Conservation (phyloP, 768 basidiomycete genomes). For the Dioszegia aurantiaca region DNA sequence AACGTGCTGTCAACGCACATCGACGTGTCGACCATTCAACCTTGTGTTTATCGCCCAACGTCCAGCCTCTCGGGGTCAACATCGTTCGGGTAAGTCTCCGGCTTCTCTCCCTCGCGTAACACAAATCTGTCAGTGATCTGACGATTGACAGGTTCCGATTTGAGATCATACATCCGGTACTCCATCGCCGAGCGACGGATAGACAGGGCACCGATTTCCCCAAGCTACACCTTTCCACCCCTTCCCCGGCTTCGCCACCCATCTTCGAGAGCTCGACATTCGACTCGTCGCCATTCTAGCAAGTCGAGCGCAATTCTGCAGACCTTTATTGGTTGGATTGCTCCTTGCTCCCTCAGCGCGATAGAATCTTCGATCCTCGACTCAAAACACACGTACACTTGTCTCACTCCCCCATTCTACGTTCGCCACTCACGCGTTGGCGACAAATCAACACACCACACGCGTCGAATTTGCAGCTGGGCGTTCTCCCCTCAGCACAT, state of each 20-base stretch:
- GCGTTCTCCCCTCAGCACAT: too few relatives aligned
- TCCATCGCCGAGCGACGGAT: too few relatives aligned
- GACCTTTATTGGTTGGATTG: constrained; percentile 16
- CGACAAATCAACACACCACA: neutral
- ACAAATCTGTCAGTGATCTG: too few relatives aligned
- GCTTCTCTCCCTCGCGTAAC: neutral
- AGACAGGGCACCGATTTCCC: neutral
- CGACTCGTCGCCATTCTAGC: constrained; percentile 4
- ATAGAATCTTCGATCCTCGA: neutral
- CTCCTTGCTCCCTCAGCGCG: constrained; percentile 7
- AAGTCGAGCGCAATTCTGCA: constrained; percentile 9
- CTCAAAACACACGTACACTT: neutral
- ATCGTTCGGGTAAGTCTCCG: neutral
- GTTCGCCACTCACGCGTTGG: neutral
- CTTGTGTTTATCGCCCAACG: neutral
- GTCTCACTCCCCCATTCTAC: neutral
- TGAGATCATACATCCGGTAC: too few relatives aligned
- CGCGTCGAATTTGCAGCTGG: too few relatives aligned
- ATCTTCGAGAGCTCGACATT: neutral
- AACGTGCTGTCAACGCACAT: neutral
- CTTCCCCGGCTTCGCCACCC: neutral
- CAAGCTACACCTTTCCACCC: neutral
- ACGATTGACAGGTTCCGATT: too few relatives aligned
- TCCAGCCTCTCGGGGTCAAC: neutral
- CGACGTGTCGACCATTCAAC: neutral